These are phyloP conservation scores for Brassica incana DNA, from an alignment of 345 rosid species.

Conservation along the genomic window DNA sequence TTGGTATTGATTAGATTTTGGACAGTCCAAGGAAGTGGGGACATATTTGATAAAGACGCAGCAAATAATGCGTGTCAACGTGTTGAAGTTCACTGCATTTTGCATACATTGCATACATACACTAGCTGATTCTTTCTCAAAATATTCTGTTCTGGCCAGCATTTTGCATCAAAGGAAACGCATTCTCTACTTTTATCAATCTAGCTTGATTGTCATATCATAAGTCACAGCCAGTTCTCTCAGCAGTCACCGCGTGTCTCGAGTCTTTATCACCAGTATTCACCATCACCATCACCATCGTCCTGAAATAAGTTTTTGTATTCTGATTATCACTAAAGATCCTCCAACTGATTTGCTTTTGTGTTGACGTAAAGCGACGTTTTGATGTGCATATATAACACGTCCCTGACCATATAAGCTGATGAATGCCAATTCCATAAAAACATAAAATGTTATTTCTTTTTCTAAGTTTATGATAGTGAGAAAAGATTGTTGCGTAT, in stretches of 20 bases:
- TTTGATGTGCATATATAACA: neutral
- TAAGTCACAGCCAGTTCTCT: neutral
- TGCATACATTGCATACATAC: conserved; percentile 2
- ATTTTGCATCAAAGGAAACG: conserved; percentile 21
- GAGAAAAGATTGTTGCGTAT: conserved; percentile 29
- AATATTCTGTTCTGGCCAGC: neutral
- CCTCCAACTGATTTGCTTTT: conserved; percentile 4
- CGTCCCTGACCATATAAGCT: conserved; percentile 8
- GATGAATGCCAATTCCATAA: conserved; percentile 15
- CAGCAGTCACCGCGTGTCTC: conserved; percentile 11
- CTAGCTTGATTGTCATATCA: conserved; percentile 7
- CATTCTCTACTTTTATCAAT: neutral
- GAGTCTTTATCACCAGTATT: neutral
- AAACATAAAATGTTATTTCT: neutral
- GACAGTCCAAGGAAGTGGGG: conserved; percentile 28
- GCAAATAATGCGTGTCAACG: conserved; percentile 23
- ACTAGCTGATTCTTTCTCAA: neutral
- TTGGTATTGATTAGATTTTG: conserved; percentile 21
- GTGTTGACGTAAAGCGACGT: conserved; percentile 20
- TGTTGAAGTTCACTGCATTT: conserved; percentile 29
- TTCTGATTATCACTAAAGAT: conserved; percentile 1
- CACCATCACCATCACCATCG: neutral
- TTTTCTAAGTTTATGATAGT: neutral
- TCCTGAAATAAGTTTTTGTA: neutral
- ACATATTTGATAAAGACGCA: conserved; percentile 17